These are phyloP conservation scores for Radiomyces spectabilis DNA, from an alignment of 192 early-diverging fungal genomes.

Conservation along the genomic window DNA sequence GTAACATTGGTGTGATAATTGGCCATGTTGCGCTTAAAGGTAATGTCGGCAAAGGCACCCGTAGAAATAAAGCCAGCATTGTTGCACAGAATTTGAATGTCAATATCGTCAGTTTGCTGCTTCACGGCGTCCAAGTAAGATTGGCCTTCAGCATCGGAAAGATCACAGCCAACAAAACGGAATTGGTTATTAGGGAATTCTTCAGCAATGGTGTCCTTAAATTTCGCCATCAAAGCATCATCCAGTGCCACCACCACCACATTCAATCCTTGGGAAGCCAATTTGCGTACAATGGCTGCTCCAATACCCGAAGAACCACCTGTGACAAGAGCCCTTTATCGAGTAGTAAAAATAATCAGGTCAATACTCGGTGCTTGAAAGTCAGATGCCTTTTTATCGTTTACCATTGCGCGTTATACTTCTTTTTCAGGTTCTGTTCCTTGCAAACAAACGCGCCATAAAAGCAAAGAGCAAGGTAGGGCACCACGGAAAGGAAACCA, in stretches of 20 bases:
- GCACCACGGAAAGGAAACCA: slow-evolving; percentile 25
- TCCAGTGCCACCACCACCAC: slow-evolving; percentile 52
- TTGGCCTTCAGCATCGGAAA: slow-evolving; percentile 29
- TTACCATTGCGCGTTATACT: slow-evolving; percentile 48
- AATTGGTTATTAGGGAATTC: slow-evolving; percentile 39
- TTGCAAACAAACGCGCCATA: slow-evolving; percentile 30
- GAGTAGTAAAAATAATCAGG: not conserved
- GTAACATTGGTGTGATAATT: slow-evolving; percentile 52
- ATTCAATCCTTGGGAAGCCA: slow-evolving; percentile 45
- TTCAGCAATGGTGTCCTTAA: slow-evolving; percentile 22
- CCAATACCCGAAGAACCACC: slow-evolving; percentile 55
- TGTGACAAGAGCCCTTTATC: slow-evolving; percentile 44
- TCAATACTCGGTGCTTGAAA: not conserved
- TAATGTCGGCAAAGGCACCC: slow-evolving; percentile 39
- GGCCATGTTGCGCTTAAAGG: slow-evolving; percentile 30
- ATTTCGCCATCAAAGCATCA: slow-evolving; percentile 24
- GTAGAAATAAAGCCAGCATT: slow-evolving; percentile 54
- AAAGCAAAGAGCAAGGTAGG: slow-evolving; percentile 26
- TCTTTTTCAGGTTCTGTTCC: slow-evolving; percentile 46
- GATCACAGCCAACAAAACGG: slow-evolving; percentile 40
- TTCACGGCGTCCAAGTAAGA: slow-evolving; percentile 33
- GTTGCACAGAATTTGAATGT: slow-evolving; percentile 51
- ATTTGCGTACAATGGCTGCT: slow-evolving; percentile 39
- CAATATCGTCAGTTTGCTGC: slow-evolving; percentile 35
- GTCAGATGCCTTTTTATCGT: slow-evolving; percentile 21